phyloP scores from a whole-genome alignment of 805 yeast genomes.

The Debaryomyces maramus region DNA sequence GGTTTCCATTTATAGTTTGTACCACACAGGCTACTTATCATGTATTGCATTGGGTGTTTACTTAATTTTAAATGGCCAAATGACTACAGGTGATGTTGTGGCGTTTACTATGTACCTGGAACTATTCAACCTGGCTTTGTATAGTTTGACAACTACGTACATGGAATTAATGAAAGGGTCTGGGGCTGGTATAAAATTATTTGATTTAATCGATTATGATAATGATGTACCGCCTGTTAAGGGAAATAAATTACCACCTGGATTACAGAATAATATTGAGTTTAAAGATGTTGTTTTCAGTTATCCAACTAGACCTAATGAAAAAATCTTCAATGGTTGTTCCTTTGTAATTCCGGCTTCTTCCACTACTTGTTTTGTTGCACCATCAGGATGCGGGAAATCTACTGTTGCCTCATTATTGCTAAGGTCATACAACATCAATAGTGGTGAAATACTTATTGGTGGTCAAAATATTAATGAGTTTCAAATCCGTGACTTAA shows the following conservation, averaged over 20 bases:
- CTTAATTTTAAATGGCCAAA: constrained; percentile 40
- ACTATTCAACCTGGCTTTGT: constrained; percentile 44
- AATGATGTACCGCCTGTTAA: constrained; percentile 36
- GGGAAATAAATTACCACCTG: constrained; percentile 27
- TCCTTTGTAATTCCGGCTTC: constrained; percentile 35
- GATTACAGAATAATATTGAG: constrained; percentile 32
- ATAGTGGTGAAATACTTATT: constrained; percentile 47
- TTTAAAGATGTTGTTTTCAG: constrained; percentile 41
- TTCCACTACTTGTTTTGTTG: constrained; percentile 47
- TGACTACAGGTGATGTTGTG: constrained; percentile 50
- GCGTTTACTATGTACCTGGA: constrained; percentile 49
- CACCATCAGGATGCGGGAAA: constrained; percentile 64
- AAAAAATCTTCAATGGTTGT: constrained; percentile 37
- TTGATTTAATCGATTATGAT: constrained; percentile 40
- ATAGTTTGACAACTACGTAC: constrained; percentile 45
- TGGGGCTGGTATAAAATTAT: constrained; percentile 46
- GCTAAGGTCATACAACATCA: constrained; percentile 53
- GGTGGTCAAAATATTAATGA: constrained; percentile 52
- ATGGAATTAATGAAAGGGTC: constrained; percentile 49
- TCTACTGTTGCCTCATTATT: constrained; percentile 56
- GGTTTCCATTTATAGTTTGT: constrained; percentile 43
- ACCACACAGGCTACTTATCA: constrained; percentile 43
- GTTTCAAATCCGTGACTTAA: constrained; percentile 49
- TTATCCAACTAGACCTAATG: constrained; percentile 41
- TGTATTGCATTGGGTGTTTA: constrained; percentile 45